phyloP scores from a whole-genome alignment of 352 stramenopile species.

The Thraustochytrium sp. region DNA sequence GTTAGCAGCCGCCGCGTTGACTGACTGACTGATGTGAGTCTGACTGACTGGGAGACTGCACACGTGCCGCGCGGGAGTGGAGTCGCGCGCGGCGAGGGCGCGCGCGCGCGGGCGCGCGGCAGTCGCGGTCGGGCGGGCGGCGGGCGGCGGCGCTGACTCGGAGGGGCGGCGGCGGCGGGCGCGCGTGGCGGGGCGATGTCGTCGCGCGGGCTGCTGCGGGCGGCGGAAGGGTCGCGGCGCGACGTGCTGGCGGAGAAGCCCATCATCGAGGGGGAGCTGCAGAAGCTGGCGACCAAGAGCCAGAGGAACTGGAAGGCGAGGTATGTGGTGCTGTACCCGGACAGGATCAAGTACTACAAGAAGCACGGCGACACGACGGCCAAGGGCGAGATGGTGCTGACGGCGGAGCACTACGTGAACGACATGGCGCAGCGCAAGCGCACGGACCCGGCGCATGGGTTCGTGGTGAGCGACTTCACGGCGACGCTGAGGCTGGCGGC shows the following conservation, averaged over 20 bases:
- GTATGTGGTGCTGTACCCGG: neutral
- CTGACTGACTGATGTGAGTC: no score
- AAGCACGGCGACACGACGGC: neutral
- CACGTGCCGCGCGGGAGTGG: neutral
- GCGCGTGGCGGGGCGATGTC: neutral
- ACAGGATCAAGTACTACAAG: conserved; percentile 32
- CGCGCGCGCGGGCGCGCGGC: no score
- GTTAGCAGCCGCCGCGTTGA: no score
- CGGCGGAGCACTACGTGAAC: conserved; percentile 16
- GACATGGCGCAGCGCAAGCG: neutral
- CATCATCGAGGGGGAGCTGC: conserved; percentile 11
- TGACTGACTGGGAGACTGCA: no score
- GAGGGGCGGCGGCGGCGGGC: no score
- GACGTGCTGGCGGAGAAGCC: conserved; percentile 1
- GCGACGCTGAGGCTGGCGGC: neutral
- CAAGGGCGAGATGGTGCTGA: neutral
- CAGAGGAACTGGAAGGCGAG: conserved; percentile 14
- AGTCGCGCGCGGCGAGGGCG: neutral
- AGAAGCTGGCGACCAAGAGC: neutral
- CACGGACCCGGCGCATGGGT: neutral
- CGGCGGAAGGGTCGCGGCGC: neutral
- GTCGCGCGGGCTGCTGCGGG: no score
- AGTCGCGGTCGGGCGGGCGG: no score
- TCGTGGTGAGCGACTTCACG: conserved; percentile 20
- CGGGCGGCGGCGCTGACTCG: neutral